A percentile compares a stretch with the other conserved stretches of the same genome.
phyloP scores from a whole-genome alignment of 2,329 filamentous ascomycete species.

The Aspergillus glaucus region DNA sequence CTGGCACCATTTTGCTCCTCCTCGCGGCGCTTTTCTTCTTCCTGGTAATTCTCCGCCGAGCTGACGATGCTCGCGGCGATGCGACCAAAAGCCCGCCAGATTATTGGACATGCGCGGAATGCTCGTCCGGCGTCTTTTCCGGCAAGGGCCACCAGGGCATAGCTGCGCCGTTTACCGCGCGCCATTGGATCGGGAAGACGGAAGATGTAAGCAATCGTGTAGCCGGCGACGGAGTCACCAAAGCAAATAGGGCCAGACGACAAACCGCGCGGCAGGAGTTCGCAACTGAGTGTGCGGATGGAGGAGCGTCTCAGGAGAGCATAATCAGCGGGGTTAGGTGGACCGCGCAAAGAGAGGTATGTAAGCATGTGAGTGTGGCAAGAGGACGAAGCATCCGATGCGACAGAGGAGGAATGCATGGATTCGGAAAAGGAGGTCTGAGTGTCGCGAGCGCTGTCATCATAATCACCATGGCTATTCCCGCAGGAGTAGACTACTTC shows the following conservation, averaged over 20 bases:
- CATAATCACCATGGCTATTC: conserved; percentile 30
- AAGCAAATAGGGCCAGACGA: conserved; percentile 55
- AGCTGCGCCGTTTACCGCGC: conserved; percentile 50
- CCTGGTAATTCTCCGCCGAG: conserved; percentile 40
- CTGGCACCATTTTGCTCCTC: conserved; percentile 25
- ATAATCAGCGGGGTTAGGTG: conserved; percentile 48
- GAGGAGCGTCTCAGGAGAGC: conserved; percentile 51
- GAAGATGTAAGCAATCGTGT: conserved; percentile 56
- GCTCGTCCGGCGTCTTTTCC: conserved; percentile 46
- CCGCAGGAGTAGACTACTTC: conserved; percentile 49
- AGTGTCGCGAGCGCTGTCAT: conserved; percentile 28
- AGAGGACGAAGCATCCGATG: conserved; percentile 42
- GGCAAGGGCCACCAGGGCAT: conserved; percentile 52
- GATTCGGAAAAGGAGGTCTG: conserved; percentile 36
- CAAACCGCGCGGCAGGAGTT: conserved; percentile 50
- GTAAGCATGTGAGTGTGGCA: conserved; percentile 52
- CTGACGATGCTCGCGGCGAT: conserved; percentile 49
- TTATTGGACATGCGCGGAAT: conserved; percentile 42
- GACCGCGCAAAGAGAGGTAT: conserved; percentile 53
- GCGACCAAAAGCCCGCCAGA: conserved; percentile 49
- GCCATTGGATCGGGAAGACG: conserved; percentile 53
- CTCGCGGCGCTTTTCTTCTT: conserved; percentile 39
- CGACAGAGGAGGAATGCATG: conserved; percentile 34
- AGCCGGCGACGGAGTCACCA: conserved; percentile 50
- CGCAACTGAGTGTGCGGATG: conserved; percentile 53